phyloP scores from a whole-genome alignment of 108 stramenopile genomes.

The Nannochloropsis granulata region DNA sequence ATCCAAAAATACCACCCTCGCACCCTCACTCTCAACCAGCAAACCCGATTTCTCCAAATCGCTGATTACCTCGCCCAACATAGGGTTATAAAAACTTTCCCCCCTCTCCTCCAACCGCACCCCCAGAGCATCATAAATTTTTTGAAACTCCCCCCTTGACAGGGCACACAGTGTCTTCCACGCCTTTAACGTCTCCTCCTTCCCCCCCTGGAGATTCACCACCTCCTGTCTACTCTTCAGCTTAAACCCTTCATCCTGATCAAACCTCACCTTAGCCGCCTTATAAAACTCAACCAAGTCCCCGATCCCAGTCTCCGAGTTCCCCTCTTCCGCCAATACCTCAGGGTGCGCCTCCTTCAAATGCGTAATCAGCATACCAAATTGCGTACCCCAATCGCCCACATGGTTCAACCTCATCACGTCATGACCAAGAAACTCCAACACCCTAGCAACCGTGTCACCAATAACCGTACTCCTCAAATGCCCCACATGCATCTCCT shows the following conservation, averaged over 20 bases:
- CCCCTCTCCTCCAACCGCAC: conserved; percentile 81
- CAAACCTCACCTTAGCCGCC: conserved; percentile 69
- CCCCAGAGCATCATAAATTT: conserved; percentile 81
- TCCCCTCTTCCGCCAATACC: conserved; percentile 12
- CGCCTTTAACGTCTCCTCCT: conserved; percentile 60
- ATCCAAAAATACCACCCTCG: conserved; percentile 17
- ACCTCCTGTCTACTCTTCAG: conserved; percentile 60
- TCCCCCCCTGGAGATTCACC: conserved; percentile 90
- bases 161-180: conserved; percentile 91
- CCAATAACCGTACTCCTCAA: conserved; percentile 97
- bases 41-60: conserved; percentile 78
- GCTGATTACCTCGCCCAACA: conserved; percentile 75
- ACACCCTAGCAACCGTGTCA: conserved; percentile 74
- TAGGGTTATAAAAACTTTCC: conserved; percentile 96
- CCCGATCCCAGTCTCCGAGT: background rate
- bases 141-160: conserved; percentile 72
- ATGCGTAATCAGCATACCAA: conserved; percentile 99
- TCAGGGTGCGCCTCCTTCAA: conserved; percentile 54
- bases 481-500: conserved; percentile 99
- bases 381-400: conserved; percentile 99
- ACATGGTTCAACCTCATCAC: conserved; percentile 94
- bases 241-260: conserved; percentile 82
- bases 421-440: conserved; percentile 76
- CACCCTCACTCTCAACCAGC: conserved; percentile 51
- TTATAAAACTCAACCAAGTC: conserved; percentile 27